Conservation (phyloP, 352 stramenopile species). For the Phytophthora palmivora region DNA sequence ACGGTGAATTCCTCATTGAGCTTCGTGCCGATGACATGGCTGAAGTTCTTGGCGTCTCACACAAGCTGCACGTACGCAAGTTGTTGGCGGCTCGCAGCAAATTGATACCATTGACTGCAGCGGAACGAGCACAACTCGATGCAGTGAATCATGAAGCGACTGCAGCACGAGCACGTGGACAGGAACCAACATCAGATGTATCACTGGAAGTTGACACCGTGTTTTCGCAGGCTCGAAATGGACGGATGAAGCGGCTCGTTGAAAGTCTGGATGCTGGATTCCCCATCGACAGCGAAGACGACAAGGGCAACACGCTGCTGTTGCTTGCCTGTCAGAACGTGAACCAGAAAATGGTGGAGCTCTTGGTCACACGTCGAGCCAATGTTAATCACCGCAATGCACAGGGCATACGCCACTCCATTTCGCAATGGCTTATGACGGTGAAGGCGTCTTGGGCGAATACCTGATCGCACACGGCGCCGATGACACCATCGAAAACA, state of each 20-base stretch:
- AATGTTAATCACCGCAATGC: constrained; percentile 94
- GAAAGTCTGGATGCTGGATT: constrained; percentile 93
- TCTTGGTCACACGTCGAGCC: constrained; percentile 82
- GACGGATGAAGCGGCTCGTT: constrained; percentile 88
- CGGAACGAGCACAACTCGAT: constrained; percentile 77
- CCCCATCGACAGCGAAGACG: constrained; percentile 88
- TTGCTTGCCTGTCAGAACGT: constrained; percentile 91
- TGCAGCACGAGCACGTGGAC: constrained; percentile 40
- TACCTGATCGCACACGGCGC: constrained; percentile 94
- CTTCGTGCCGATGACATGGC: constrained; percentile 92
- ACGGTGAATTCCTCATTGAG: constrained; percentile 93
- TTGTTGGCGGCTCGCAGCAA: constrained; percentile 89
- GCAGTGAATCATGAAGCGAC: constrained; percentile 62
- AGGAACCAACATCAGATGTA: constrained; percentile 25
- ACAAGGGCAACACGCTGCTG: constrained; percentile 94
- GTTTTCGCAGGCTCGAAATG: constrained; percentile 92
- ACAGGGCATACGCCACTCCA: constrained; percentile 92
- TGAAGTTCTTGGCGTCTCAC: constrained; percentile 90
- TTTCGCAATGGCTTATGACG: constrained; percentile 95
- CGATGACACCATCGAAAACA: constrained; percentile 95
- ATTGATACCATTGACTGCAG: constrained; percentile 81
- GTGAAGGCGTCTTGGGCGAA: constrained; percentile 88
- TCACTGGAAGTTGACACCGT: constrained; percentile 75
- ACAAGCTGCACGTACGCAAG: constrained; percentile 94
- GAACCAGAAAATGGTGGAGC: constrained; percentile 90